Conservation (phyloP, 225 moss, liverwort and hornwort species). For the Sphagnum tenellum region DNA sequence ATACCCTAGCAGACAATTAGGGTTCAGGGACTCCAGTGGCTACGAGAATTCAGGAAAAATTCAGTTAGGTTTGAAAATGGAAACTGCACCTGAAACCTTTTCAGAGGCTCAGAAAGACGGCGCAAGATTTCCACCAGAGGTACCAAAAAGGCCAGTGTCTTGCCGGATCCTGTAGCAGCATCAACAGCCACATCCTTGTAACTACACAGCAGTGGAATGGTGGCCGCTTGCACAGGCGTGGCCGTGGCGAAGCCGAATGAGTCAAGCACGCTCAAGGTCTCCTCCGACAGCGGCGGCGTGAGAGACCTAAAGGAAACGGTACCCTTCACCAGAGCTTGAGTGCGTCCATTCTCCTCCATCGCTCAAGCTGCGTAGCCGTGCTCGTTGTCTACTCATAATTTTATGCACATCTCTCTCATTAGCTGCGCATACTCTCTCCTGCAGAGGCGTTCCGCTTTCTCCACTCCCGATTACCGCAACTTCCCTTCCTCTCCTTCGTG, state of each 20-base stretch:
- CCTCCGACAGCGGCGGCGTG: slow-evolving; percentile 57
- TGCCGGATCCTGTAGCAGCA: slow-evolving; percentile 95
- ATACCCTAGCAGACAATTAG: too few species aligned
- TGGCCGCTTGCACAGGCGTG: slow-evolving; percentile 89
- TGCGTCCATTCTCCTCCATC: too few species aligned
- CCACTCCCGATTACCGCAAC: too few species aligned
- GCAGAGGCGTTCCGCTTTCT: too few species aligned
- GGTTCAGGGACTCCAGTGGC: too few species aligned
- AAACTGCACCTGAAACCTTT: slow-evolving; percentile 48
- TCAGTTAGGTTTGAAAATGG: background rate
- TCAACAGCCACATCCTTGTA: slow-evolving; percentile 97
- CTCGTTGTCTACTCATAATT: too few species aligned
- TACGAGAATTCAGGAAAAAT: too few species aligned
- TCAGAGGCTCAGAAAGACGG: slow-evolving; percentile 51
- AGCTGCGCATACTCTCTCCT: too few species aligned
- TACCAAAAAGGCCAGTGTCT: slow-evolving; percentile 84
- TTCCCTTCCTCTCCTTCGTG: too few species aligned
- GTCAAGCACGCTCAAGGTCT: slow-evolving; percentile 59
- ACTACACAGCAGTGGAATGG: slow-evolving; percentile 74
- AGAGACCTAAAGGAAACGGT: slow-evolving; percentile 48
- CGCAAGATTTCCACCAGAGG: slow-evolving; percentile 83
- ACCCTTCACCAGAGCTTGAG: slow-evolving; percentile 14
- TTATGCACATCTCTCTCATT: too few species aligned
- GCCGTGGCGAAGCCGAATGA: slow-evolving; percentile 62
- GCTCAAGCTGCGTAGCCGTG: too few species aligned